Base-by-base conservation (phyloP, 441 rosid species). In the Adansonia grandidieri region DNA sequence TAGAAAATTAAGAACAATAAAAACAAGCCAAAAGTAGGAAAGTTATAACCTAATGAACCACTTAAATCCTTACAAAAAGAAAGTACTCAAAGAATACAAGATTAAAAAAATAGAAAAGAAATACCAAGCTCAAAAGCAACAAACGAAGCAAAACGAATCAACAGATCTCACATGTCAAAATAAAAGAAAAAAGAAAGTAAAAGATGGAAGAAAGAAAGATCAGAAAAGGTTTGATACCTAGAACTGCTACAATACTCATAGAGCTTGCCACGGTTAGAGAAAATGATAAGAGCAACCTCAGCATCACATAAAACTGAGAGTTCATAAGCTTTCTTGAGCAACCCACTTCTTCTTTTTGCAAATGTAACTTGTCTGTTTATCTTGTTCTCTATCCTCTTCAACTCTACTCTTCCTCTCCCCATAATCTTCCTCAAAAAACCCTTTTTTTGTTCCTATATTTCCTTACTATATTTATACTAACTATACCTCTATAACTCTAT, bases 321-420 rank as follows among this genome's bases (percentile, higher is more conserved):
- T 81, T 93, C 98, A 66, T 93, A 90, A 79, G 98, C 97, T 86
- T 93, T 93, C 91, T 93, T 93, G 85, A 93, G 75, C 83, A 93
- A 56, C 54, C 97, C 98, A 84, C 91, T 92, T 78, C 98, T 91
- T 75, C 98, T 91, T 91, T 93, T 92, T 0, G 98, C 93, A 82
- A 93, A 93, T 1, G 98, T 93, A 61, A 93, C 98, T 84, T 93
- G 97, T 83, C 97, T 90, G 93, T 92, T 94, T 84, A 92, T 94
- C 86, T 94, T 94, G 89, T 94, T 94, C 89, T 92, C 98, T 83
- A 94, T 94, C 88, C 97, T 90, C 91, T 92, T 94, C 89, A 94
- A 75, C 87, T 94, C 97, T 64, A 94, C 97, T 86, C 93, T 90
- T 51, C 97, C 97, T 71, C 98, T 94, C 80, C 98, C 98, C 97